Conservation (phyloP, 1,284 basidiomycete species). For the Tremellales sp. region DNA sequence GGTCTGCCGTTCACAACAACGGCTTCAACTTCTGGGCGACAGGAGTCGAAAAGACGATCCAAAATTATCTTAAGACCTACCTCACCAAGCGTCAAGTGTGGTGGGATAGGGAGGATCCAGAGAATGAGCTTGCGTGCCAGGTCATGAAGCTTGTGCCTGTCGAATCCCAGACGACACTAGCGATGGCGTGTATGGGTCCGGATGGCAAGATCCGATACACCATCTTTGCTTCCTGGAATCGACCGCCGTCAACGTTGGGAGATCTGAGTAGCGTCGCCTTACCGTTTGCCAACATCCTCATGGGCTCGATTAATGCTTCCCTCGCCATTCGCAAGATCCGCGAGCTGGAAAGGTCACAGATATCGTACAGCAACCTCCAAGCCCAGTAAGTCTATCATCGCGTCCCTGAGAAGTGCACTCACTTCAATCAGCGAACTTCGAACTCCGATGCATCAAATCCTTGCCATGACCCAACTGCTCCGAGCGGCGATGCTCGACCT, state of each 20-base stretch:
- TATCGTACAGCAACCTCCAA: conserved; percentile 43
- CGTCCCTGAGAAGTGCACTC: background rate
- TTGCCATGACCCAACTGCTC: conserved; percentile 43
- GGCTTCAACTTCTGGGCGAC: conserved; percentile 20
- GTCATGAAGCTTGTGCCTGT: conserved; percentile 35
- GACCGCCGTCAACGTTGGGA: conserved; percentile 28
- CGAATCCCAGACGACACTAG: conserved; percentile 28
- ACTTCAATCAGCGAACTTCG: conserved; percentile 38
- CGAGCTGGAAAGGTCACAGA: conserved; percentile 39
- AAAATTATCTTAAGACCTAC: conserved; percentile 24
- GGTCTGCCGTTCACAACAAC: conserved; percentile 6
- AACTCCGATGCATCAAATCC: conserved; percentile 46
- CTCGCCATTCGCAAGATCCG: conserved; percentile 37
- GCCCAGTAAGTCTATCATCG: conserved; percentile 31
- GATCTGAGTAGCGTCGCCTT: conserved; percentile 30
- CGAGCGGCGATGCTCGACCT: conserved; percentile 39
- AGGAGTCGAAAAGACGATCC: conserved; percentile 14
- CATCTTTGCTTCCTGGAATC: conserved; percentile 38
- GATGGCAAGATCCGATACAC: conserved; percentile 34
- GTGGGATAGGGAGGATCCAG: conserved; percentile 35
- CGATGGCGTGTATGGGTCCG: conserved; percentile 25
- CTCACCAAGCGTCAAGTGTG: conserved; percentile 31
- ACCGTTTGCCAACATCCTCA: conserved; percentile 40
- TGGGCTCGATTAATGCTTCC: conserved; percentile 33
- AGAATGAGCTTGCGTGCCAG: conserved; percentile 22